Evolutionary conservation across 495 filamentous ascomycete species (phyloP), one percentile per base, ranked within the genome.

Genomic region (Podospora pseudocomata): DNA sequence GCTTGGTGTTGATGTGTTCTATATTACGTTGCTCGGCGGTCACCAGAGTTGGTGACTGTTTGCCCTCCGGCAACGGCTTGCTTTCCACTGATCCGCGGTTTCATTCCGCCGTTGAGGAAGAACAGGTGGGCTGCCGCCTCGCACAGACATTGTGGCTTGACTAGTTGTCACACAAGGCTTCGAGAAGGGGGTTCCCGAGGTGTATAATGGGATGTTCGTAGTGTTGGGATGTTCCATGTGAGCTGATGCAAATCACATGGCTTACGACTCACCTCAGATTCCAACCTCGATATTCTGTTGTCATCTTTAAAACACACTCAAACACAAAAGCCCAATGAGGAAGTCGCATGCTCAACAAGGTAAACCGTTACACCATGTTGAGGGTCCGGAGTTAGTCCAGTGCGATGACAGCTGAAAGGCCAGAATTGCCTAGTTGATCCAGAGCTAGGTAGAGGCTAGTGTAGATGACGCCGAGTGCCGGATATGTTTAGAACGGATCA

Each of bases 121-220:
- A 61, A 61, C 23, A 20, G 59, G 20, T 28, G 19, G 59, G 13
- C 16, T 61, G 23, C 59, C 59, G 23, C 19, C 23, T 61, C 59
- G 59, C 59, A 61, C 59, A 61, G 59, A 61, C 59, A 32, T 16
- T 61, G 59, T 26, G 59, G 59, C 59, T 61, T 61, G 23, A 27
- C 18, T 61, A 32, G 5, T 58, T 18, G 59, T 32, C 59, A 32
- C 23, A 28, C 59, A 61, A 61, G 59, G 59, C 59, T 61, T 61
- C 59, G 19, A 61, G 59, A 27, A 61, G 59, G 55, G n/a, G 55
- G 7, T 58, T 58, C 55, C 39, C 39, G 9, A 49, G 2, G 7
- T 11, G 39, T 49, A 18, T 49, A 49, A 49, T 49, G 39, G 39
- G 39, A 49, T 49, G 39, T 49, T 49, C 6, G 9, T 49, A 3